Percentiles rank a stretch among this genome's conserved stretches.
Evolutionary conservation across 2,329 filamentous ascomycete species (phyloP).

Genomic region (Trichoderma simmonsii): DNA sequence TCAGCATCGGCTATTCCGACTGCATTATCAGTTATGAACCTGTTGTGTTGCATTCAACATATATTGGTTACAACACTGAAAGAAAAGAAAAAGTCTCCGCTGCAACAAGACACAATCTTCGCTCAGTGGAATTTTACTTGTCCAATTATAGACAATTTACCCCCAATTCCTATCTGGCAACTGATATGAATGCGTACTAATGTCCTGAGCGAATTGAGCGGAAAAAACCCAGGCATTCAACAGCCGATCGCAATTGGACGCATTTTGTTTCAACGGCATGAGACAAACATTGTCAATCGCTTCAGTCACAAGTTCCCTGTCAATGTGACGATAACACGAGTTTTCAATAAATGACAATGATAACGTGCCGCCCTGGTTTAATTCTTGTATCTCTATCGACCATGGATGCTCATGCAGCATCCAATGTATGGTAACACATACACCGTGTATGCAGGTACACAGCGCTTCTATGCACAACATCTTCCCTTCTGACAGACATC

Average conservation of each 20-base stretch:
- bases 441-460: not conserved
- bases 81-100: not conserved
- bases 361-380: not conserved
- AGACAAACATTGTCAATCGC: not conserved
- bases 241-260: not conserved
- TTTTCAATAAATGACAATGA: not conserved
- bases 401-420: not conserved
- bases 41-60: not conserved
- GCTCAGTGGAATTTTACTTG: not conserved
- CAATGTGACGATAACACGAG: not conserved
- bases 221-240: not conserved
- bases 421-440: not conserved
- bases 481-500: not conserved
- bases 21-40: not conserved
- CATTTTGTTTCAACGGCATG: not conserved
- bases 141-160: not conserved
- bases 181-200: not conserved
- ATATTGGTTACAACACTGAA: not conserved
- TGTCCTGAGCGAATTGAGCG: not conserved
- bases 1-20: constrained; percentile 3
- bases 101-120: not conserved
- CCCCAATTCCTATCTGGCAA: not conserved
- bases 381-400: not conserved
- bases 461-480: not conserved
- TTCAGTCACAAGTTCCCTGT: not conserved